Evolutionary conservation across 495 filamentous ascomycete genomes (phyloP), one percentile per base, ranked within the genome.

Genomic region (Penicillium tannophilum): DNA sequence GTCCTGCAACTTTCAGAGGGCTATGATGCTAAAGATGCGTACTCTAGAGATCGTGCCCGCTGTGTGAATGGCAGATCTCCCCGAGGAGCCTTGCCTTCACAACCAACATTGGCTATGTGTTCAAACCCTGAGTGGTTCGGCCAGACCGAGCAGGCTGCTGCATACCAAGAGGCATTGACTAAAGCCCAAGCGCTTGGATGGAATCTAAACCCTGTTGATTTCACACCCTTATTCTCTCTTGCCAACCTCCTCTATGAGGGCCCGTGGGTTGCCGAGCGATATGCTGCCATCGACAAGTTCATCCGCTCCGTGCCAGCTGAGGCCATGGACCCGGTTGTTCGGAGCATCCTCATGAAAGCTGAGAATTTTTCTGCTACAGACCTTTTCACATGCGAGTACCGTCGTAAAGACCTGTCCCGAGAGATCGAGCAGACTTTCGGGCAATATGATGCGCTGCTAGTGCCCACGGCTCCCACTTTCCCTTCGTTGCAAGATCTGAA

Each of bases 401-500:
- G 30, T 17, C 53, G 62, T 9, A 53, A 64, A 33, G 58, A 61
- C 1, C 57, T 64, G 6, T 54, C 49, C n/a, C 49, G 54, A 42
- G 43, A 56, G 33, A 61, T 64, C 24, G 52, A 41, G 19, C 20
- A 24, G 16, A 19, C 47, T 0, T 61, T 64, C 36, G 46, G 33
- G 17, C 48, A 53, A 0, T 84, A 85, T 64, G 86, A 87, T 52
- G 78, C 86, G 30, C 63, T 88, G 6, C 63, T 88, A 4, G 86
- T 88, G 6, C 86, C 86, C 1, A 87, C 85, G 3, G 71, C 81
- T 36, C 84, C 85, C 7, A 80, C 71, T 36, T 86, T 88, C 63
- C 81, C 79, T 43, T 85, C 80, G 2, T 79, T 88, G 4, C 65
- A 77, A 47, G 78, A 86, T 61, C 83, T 88, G 60, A 64, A 75